These are phyloP conservation scores for Daldinia sp. DNA, from an alignment of 2,329 filamentous ascomycete species.

Conservation along the genomic window DNA sequence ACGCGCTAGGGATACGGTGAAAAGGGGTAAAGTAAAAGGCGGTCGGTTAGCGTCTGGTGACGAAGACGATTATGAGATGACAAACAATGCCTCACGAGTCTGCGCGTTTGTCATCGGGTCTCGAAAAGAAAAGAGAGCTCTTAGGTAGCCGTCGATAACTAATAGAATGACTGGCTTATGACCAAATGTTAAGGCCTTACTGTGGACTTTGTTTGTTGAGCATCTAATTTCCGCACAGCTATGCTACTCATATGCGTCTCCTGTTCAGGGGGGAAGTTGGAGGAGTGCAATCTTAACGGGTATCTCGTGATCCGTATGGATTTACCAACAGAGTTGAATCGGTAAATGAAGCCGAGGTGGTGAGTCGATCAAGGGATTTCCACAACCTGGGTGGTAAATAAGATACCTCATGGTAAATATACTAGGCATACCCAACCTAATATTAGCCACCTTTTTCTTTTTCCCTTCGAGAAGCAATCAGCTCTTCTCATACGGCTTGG, in stretches of 20 bases:
- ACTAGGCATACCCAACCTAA: no score
- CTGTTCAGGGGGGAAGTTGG: no score
- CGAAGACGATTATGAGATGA: neutral
- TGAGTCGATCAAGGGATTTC: no score
- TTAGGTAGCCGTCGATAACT: slow-evolving; percentile 15
- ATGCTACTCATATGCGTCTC: neutral
- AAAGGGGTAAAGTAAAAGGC: neutral
- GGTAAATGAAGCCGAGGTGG: no score
- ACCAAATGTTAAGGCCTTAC: neutral
- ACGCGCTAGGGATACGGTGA: neutral
- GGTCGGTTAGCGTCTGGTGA: neutral
- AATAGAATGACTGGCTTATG: slow-evolving; percentile 22
- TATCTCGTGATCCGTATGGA: no score
- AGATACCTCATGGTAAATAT: no score
- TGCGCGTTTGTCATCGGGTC: neutral
- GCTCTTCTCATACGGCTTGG: no score
- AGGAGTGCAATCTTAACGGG: no score
- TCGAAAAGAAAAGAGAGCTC: neutral
- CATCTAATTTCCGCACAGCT: neutral
- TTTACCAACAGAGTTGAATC: no score
- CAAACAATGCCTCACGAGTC: neutral
- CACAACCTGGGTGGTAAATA: no score
- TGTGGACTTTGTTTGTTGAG: neutral
- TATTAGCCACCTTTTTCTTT: no score
- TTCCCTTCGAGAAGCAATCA: no score